Base-by-base conservation (phyloP, 768 basidiomycete species). In the Suillus alpinus region DNA sequence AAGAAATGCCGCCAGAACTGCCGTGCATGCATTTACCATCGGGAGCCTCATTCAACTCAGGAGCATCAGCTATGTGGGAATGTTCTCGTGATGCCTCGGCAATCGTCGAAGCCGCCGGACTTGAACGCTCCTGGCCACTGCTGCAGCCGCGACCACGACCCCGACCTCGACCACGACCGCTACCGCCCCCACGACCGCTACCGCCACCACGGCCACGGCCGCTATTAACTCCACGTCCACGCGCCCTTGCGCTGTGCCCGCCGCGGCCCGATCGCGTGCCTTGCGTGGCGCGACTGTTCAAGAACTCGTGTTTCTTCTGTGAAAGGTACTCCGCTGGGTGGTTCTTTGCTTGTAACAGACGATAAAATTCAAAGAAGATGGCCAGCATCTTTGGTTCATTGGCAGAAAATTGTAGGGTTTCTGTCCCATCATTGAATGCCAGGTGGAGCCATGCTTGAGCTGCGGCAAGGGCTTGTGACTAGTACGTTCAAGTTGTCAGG, bases 301-400 rank as follows among this genome's bases (percentile, higher is more conserved):
- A 5, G 9, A 55, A 10, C 26, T 37, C 36, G 5, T 2, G 53
- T 26, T 0, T 36, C 36, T 23, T 37, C 23, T 2, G 16, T 10
- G 0, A 0, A 39, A 55, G 7, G 57, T 53, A 63, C n/a, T 37
- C 5, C 3, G 1, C 1, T 10, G 7, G 9, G 20, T 0, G 12
- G 2, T 9, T n/a, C 18, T 9, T 8, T 0, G 16, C 3, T 53
- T n/a, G 18, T 34, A 18, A 23, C 4, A 0, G 50, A 34, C 16
- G 2, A 51, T 73, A 62, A 41, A 65, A 74, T 37, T 63, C 16
- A 60, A 73, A 52, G 59, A 74, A 73, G 40, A 32, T 56, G 7
- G 10, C 62, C 63, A 34, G 49, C 56, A 37, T 65, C 62, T 26
- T 18, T 55, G 23, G 36, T 1, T 55, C 53, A 55, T 39, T 18